These are phyloP conservation scores for Arctium lappa DNA, from an alignment of 129 eudicot genomes.

Conservation along the genomic window DNA sequence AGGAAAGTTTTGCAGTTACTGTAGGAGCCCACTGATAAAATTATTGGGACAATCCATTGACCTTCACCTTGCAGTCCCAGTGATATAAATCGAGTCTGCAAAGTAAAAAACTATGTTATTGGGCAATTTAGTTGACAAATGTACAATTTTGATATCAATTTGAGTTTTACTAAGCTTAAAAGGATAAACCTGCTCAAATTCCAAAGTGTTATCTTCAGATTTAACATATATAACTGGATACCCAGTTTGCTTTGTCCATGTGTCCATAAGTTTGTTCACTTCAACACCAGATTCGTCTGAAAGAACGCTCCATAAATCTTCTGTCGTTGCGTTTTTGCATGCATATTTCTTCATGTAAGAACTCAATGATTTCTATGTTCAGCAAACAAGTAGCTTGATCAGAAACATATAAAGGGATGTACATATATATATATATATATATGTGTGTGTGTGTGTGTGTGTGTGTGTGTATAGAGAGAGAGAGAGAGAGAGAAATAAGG, in stretches of 20 bases:
- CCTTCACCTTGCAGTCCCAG: slow-evolving; percentile 43
- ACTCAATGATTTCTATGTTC: slow-evolving; percentile 43
- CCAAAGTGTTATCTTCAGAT: slow-evolving; percentile 32
- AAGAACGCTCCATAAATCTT: slow-evolving; percentile 51
- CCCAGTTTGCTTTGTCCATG: slow-evolving; percentile 63
- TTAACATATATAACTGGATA: slow-evolving; percentile 43
- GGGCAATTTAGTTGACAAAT: neutral
- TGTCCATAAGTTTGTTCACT: slow-evolving; percentile 46
- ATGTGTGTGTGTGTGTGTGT: no score
- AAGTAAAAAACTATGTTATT: slow-evolving; percentile 5
- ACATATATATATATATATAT: neutral
- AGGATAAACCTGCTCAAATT: slow-evolving; percentile 46
- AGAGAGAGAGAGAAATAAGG: no score
- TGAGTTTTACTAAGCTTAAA: neutral
- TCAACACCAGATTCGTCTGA: slow-evolving; percentile 51
- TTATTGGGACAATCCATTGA: slow-evolving; percentile 48
- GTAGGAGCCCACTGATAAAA: slow-evolving; percentile 45
- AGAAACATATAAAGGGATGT: slow-evolving; percentile 14
- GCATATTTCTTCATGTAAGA: slow-evolving; percentile 52
- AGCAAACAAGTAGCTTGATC: slow-evolving; percentile 26
- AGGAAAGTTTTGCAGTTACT: slow-evolving; percentile 25
- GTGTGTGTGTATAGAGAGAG: no score
- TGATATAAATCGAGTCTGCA: slow-evolving; percentile 43
- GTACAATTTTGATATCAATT: neutral
- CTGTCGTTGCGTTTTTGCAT: slow-evolving; percentile 41